phyloP scores from a whole-genome alignment of 768 basidiomycete genomes.

The Amylocystis lapponica region DNA sequence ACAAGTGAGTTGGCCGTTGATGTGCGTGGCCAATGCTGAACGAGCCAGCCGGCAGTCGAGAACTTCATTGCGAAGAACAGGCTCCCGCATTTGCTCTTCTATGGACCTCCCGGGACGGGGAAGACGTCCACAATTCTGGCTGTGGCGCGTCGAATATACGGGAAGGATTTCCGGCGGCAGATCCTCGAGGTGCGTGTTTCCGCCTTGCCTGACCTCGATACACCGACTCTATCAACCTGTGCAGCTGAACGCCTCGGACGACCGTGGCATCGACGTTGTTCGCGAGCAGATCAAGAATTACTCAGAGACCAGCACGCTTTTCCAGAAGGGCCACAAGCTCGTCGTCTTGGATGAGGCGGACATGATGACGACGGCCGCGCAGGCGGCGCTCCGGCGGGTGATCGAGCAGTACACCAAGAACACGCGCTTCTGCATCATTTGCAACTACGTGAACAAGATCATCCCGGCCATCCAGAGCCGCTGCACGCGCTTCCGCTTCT shows the following conservation, averaged over 20 bases:
- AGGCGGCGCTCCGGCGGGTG: slow-evolving; percentile 92
- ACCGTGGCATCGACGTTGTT: slow-evolving; percentile 97
- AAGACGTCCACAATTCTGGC: slow-evolving; percentile 98
- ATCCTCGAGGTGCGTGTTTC: slow-evolving; percentile 73
- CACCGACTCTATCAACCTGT: slow-evolving; percentile 1
- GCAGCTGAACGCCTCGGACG: slow-evolving; percentile 96
- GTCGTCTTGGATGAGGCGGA: slow-evolving; percentile 99
- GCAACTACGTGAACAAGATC: slow-evolving; percentile 99
- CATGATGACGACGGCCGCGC: slow-evolving; percentile 99
- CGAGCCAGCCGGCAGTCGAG: slow-evolving; percentile 57
- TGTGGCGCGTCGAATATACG: slow-evolving; percentile 92
- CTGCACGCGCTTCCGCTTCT: slow-evolving; percentile 96
- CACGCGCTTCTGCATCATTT: slow-evolving; percentile 98
- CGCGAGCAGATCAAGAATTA: slow-evolving; percentile 99
- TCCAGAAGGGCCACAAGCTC: slow-evolving; percentile 92
- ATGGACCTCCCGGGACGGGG: slow-evolving; percentile 97
- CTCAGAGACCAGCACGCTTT: slow-evolving; percentile 89
- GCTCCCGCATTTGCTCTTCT: slow-evolving; percentile 91
- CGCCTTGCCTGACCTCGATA: neutral
- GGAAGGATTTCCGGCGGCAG: slow-evolving; percentile 78
- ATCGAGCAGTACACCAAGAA: slow-evolving; percentile 99
- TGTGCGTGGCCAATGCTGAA: neutral
- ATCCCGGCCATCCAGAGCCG: slow-evolving; percentile 97
- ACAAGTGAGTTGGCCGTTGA: slow-evolving; percentile 66
- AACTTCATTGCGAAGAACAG: slow-evolving; percentile 94